A percentile compares a stretch with the other conserved stretches of the same genome.
These are phyloP conservation scores for Vaccinium vitisidaea DNA, from an alignment of 148 eudicot species.

Conservation along the genomic window DNA sequence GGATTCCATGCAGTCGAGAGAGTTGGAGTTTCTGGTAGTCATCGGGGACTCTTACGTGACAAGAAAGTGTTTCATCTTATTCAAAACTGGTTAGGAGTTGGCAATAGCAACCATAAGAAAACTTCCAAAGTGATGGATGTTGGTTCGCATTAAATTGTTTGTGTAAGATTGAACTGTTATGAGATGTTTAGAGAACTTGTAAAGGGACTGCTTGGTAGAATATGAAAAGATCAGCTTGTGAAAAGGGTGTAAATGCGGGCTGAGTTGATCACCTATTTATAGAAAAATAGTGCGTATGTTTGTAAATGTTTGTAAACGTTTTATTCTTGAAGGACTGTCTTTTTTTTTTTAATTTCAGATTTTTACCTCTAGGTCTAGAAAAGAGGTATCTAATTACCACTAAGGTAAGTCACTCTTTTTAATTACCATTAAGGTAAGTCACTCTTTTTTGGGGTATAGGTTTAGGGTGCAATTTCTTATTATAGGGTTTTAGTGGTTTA, in stretches of 20 bases:
- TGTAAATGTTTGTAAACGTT: background rate
- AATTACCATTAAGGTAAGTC: no score
- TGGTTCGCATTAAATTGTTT: background rate
- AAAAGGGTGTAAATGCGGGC: background rate
- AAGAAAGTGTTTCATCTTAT: conserved; percentile 54
- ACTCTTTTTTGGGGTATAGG: no score
- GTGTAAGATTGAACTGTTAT: background rate
- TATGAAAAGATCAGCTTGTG: background rate
- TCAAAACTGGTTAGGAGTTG: conserved; percentile 69
- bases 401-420: no score
- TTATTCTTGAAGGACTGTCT: background rate
- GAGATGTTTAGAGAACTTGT: background rate
- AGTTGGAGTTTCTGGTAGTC: conserved; percentile 61
- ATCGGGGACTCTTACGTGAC: conserved; percentile 56
- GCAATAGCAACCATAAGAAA: conserved; percentile 24
- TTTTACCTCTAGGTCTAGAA: no score
- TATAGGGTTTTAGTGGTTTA: background rate
- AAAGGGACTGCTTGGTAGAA: background rate
- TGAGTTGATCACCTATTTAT: background rate
- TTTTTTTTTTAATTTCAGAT: no score
- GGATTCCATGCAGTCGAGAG: conserved; percentile 69
- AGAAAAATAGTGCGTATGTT: background rate
- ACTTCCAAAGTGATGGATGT: conserved; percentile 62
- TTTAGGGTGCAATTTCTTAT: no score
- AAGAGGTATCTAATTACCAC: no score